These are phyloP conservation scores for Penicillium psychrofluorescens DNA, from an alignment of 495 filamentous ascomycete species.

Conservation along the genomic window DNA sequence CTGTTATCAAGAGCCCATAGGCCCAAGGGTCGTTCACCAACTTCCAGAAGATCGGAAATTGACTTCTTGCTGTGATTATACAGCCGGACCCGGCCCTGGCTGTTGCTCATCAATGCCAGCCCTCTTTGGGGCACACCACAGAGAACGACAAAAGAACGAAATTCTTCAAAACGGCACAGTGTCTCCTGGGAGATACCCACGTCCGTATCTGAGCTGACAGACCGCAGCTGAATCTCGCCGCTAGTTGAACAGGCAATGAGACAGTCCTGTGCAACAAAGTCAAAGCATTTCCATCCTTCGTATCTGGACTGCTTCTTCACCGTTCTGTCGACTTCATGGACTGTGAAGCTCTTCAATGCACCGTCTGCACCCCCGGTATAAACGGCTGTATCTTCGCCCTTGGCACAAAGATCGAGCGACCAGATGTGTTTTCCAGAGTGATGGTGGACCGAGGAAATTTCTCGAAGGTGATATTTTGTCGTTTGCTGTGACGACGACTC, in stretches of 20 bases:
- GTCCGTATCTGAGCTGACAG: conserved; percentile 9
- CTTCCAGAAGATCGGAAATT: conserved; percentile 13
- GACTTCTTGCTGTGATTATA: conserved; percentile 29
- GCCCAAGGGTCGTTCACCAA: conserved; percentile 18
- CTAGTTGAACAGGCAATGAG: conserved; percentile 53
- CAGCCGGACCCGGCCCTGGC: conserved; percentile 21
- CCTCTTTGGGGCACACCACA: conserved; percentile 18
- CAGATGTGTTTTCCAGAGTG: conserved; percentile 93
- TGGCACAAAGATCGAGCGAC: conserved; percentile 50
- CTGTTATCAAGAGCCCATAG: conserved; percentile 2
- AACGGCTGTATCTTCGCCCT: conserved; percentile 31
- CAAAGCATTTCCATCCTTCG: conserved; percentile 56
- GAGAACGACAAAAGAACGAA: conserved; percentile 23
- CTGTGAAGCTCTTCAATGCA: conserved; percentile 31
- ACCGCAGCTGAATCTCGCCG: conserved; percentile 53
- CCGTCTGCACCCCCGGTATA: conserved; percentile 90
- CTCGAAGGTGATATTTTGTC: conserved; percentile 34
- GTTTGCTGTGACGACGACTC: conserved; percentile 9
- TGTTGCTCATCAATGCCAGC: conserved; percentile 31
- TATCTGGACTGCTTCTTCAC: conserved; percentile 15
- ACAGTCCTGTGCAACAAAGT: conserved; percentile 50
- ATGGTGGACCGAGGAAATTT: conserved; percentile 45
- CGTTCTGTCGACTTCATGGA: conserved; percentile 5
- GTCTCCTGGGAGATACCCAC: conserved; percentile 22
- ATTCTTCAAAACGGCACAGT: conserved; percentile 21